Base-by-base conservation (phyloP, 352 stramenopile species). In the Pythium apleroticum region DNA sequence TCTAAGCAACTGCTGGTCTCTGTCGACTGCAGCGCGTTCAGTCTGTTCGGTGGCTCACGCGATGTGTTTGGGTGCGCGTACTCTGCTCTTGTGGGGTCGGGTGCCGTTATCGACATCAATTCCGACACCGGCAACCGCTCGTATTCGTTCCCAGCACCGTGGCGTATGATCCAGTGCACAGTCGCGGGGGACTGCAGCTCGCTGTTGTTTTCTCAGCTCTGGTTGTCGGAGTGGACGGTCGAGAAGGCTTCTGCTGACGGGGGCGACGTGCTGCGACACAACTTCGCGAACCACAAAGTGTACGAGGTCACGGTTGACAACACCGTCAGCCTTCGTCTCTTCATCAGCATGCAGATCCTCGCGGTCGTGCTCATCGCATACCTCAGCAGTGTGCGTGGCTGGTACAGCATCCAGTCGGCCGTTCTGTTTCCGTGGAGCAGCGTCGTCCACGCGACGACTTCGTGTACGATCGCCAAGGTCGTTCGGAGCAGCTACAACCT, bases 401-500 rank as follows among this genome's bases (percentile, higher is more conserved):
- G 73, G 73, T 56, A 72, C 52, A 64, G 64, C 20, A 56, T 77
- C n/a, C 56, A 56, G 12, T 59, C 30, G n/a, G 24, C 63, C 1
- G 60, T 66, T 2, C 28, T 69, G 5, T 75, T 70, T 7, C 73
- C 73, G 6, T 80, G 73, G 73, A 39, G 63, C 12, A 61, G 27
- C 17, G 30, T 52, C 0, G 15, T 65, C 43, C 65, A 67, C 25
- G 73, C 73, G 11, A 77, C 73, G 14, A 77, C 73, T 5, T 65
- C 66, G 0, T 80, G 69, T 28, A 73, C 73, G 3, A 66, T 80
- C 28, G 63, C 70, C 11, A 80, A 80, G 60, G 57, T 77, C 25
- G 73, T 80, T 2, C 73, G 73, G 17, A 77, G 69, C 54, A 77
- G 66, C 52, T 80, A 80, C 64, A 80, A 80, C 66, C 61, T 75